Percentiles rank a stretch among this genome's conserved stretches.
Evolutionary conservation across 306 rosid species (phyloP).

Genomic region (Glycine tomentella): DNA sequence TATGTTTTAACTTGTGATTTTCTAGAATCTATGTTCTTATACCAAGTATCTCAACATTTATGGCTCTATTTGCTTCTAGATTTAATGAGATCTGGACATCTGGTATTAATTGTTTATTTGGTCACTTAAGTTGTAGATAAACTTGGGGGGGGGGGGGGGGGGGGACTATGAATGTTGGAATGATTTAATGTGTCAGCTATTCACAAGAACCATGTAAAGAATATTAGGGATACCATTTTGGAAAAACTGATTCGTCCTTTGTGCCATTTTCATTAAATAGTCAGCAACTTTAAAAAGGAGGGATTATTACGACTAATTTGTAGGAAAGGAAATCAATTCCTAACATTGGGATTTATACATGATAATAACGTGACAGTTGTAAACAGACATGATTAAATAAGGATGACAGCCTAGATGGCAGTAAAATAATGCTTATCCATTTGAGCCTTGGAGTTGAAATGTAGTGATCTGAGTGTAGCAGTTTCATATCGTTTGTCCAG

Average conservation of each 20-base stretch:
- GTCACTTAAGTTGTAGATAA: not conserved
- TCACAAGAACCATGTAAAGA: too few species aligned
- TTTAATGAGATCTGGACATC: constrained; percentile 25
- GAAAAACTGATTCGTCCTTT: not conserved
- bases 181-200: too few species aligned
- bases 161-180: too few species aligned
- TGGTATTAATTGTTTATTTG: constrained; percentile 21
- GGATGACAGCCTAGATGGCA: not conserved
- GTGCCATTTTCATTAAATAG: constrained; percentile 11
- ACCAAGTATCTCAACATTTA: not conserved
- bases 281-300: not conserved
- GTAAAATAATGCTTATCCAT: not conserved
- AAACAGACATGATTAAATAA: not conserved
- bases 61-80: not conserved
- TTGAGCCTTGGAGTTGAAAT: constrained; percentile 7
- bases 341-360: not conserved
- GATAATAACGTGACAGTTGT: not conserved
- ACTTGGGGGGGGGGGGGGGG: not conserved
- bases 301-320: not conserved
- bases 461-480: constrained; percentile 21
- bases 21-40: constrained; percentile 26
- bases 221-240: too few species aligned
- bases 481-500: constrained; percentile 41
- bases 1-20: constrained; percentile 33
- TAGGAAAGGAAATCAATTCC: not conserved